Evolutionary conservation across 2,329 filamentous ascomycete genomes (phyloP), one percentile per base, ranked within the genome.

Genomic region (Cladophialophora yegresii): DNA sequence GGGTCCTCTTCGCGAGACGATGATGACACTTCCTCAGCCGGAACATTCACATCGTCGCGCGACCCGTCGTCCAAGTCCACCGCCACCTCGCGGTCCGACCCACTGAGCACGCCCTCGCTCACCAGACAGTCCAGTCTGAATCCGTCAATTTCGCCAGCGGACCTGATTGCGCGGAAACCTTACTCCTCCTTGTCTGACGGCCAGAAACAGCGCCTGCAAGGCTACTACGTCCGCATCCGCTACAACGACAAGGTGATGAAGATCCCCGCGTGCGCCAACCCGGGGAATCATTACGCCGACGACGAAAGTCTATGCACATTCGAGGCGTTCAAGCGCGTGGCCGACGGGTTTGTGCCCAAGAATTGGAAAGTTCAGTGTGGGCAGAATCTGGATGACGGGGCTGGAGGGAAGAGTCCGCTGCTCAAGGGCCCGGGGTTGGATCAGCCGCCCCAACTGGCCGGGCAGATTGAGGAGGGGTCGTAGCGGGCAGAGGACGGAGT

Each of bases 221-320:
- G 86, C 1, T 92, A 96, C 80, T 99, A 90, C 76, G 93, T 99
- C 13, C 87, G 95, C 20, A 77, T 99, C 63, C 85, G 93, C 57
- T 99, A 96, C 77, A 99, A 99, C 72, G 95, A 98, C 75, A 82
- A 84, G 59, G 85, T 92, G 3, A 86, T 98, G 73, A 86, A 83
- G 13, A 83, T 99, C 20, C 93, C 93, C 0, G 93, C 91, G 2
- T 99, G 95, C 76, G 87, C 84, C 69, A 78, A 83, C 9, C 77
- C 82, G 0, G 91, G 92, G 6, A 96, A 93, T 66, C 95, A 99
- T 77, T 82, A 96, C 2, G 85, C 91, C 0, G 92, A 92, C 0
- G 90, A 98, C 71, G 88, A 92, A 71, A 90, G 87, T 28, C 93
- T 98, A 73, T 99, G 95, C 78, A 98, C 93, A 0, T 77, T 99